A percentile compares a stretch with the other conserved stretches of the same genome.
phyloP scores from a whole-genome alignment of 2,329 filamentous ascomycete genomes.

The Raffaelea arxii region DNA sequence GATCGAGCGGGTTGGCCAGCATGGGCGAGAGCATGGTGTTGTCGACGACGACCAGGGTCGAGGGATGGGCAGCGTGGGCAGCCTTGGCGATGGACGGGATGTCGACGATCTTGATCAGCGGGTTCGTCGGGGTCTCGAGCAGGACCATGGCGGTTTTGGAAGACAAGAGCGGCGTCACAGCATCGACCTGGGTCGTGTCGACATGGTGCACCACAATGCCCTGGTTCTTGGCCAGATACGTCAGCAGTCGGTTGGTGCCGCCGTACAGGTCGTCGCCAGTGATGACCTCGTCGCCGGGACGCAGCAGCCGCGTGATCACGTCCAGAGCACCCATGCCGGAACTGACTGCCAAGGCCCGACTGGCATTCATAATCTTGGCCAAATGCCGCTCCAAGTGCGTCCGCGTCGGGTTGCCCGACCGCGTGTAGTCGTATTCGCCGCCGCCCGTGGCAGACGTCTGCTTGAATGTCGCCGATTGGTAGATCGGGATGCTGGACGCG shows the following conservation, averaged over 20 bases:
- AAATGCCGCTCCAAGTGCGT: conserved; percentile 94
- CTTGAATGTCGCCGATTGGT: conserved; percentile 98
- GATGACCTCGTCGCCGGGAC: conserved; percentile 91
- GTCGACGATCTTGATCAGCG: conserved; percentile 95
- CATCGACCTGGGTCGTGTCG: conserved; percentile 74
- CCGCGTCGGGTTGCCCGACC: conserved; percentile 91
- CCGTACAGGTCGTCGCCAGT: conserved; percentile 96
- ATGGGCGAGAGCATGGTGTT: conserved; percentile 99
- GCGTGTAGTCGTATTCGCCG: conserved; percentile 95
- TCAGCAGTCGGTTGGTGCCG: conserved; percentile 85
- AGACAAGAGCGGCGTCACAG: conserved; percentile 58
- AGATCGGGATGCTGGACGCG: conserved; percentile 91
- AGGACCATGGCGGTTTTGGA: conserved; percentile 90
- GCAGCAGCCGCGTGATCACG: conserved; percentile 83
- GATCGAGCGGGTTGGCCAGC: conserved; percentile 84
- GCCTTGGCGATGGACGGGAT: conserved; percentile 68
- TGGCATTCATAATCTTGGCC: conserved; percentile 97
- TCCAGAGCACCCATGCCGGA: conserved; percentile 97
- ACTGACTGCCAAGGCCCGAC: conserved; percentile 81
- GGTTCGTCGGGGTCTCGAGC: conserved; percentile 93
- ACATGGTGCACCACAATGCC: conserved; percentile 94
- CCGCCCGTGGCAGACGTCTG: conserved; percentile 72
- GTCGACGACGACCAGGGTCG: conserved; percentile 81
- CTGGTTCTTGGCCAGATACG: conserved; percentile 80
- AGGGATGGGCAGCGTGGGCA: conserved; percentile 67